Evolutionary conservation across 495 filamentous ascomycete species (phyloP).

Genomic region (Letharia columbiana): DNA sequence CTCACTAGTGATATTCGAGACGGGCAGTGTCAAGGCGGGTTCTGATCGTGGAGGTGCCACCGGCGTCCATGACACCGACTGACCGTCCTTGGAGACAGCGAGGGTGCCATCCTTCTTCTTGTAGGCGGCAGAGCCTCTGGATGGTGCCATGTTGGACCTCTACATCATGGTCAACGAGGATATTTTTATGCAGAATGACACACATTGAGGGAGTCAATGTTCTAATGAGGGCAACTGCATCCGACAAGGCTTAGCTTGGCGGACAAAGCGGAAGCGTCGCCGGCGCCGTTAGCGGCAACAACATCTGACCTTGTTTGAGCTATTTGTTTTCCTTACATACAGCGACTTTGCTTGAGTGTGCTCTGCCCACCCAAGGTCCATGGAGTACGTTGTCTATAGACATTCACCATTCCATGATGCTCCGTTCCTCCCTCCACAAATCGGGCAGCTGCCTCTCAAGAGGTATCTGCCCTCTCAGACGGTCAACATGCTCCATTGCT

Average conservation of each 20-base stretch:
- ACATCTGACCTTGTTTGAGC: not conserved
- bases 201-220: not conserved
- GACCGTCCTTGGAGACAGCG: constrained; percentile 57
- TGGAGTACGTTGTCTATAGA: not conserved
- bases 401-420: constrained; percentile 37
- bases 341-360: not conserved
- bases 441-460: constrained; percentile 44
- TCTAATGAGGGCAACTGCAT: not conserved
- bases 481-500: constrained; percentile 16
- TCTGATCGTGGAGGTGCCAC: constrained; percentile 44
- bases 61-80: constrained; percentile 73
- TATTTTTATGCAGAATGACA: not conserved
- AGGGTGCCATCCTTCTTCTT: constrained; percentile 95
- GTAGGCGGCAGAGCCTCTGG: constrained; percentile 66
- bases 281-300: not conserved
- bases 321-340: not conserved
- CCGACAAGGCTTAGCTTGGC: not conserved
- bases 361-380: not conserved
- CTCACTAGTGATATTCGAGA: constrained; percentile 72
- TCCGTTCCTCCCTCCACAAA: constrained; percentile 42
- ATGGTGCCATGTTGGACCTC: constrained; percentile 43
- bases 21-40: constrained; percentile 55
- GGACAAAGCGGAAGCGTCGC: constrained; percentile 6
- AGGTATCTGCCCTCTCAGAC: constrained; percentile 12
- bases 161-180: constrained; percentile 13